Percentiles rank a stretch among this genome's conserved stretches.
These are phyloP conservation scores for Phytophthora uliginosa DNA, from an alignment of 352 stramenopile species.

Conservation along the genomic window DNA sequence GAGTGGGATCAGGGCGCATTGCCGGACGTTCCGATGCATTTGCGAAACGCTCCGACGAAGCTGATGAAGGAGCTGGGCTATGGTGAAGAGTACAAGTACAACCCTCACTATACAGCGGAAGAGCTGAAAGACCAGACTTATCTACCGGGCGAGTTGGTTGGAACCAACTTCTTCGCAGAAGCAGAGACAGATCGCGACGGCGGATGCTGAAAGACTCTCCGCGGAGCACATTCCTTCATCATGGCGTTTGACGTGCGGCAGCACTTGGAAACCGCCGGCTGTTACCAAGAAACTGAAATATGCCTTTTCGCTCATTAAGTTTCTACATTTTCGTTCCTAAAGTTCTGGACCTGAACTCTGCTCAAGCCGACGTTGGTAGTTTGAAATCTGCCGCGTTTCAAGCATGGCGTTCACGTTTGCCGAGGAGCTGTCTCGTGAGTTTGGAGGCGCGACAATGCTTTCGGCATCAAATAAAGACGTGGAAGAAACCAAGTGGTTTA, in stretches of 20 bases:
- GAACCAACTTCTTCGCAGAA: conserved; percentile 67
- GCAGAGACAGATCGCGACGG: conserved; percentile 11
- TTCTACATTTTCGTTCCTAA: conserved; percentile 6
- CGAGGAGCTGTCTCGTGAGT: not conserved
- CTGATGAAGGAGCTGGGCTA: conserved; percentile 87
- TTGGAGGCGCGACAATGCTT: not conserved
- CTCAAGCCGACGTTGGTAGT: not conserved
- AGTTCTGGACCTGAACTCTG: not conserved
- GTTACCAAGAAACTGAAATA: conserved; percentile 21
- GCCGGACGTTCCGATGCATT: conserved; percentile 83
- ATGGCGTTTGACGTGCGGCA: not conserved
- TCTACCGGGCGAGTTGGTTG: conserved; percentile 72
- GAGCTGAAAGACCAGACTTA: conserved; percentile 89
- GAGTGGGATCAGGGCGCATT: conserved; percentile 61
- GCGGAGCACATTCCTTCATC: not conserved
- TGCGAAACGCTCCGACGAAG: conserved; percentile 85
- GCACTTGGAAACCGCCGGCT: conserved; percentile 19
- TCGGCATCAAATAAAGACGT: conserved; percentile 1
- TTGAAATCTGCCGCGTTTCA: conserved; percentile 6
- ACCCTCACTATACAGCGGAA: conserved; percentile 73
- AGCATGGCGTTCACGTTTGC: not conserved
- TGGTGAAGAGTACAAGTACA: conserved; percentile 88
- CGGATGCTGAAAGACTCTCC: conserved; percentile 1
- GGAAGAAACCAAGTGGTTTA: conserved; percentile 20
- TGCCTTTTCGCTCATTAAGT: conserved; percentile 19